Evolutionary conservation across 306 rosid species (phyloP).

Genomic region (Psophocarpus tetragonolobus): DNA sequence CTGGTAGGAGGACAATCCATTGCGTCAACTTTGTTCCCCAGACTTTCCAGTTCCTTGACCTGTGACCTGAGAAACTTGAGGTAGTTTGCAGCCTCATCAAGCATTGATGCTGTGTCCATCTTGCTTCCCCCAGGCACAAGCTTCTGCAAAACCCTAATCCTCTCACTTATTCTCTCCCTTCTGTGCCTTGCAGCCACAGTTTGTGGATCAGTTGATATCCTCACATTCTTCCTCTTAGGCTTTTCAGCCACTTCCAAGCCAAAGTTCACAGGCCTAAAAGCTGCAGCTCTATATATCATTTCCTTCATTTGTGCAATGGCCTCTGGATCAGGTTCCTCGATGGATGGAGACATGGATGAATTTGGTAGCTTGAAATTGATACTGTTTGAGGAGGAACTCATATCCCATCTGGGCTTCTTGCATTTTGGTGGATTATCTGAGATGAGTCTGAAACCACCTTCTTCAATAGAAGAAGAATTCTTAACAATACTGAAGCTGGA

Average conservation of each 20-base stretch:
- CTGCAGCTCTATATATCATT: conserved; percentile 91
- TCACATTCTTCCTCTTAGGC: conserved; percentile 90
- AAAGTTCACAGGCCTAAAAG: conserved; percentile 85
- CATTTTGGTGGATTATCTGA: conserved; percentile 50
- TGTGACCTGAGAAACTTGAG: conserved; percentile 88
- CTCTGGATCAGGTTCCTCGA: conserved; percentile 80
- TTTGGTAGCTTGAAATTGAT: conserved; percentile 78
- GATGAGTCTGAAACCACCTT: conserved; percentile 52
- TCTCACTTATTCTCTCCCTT: conserved; percentile 88
- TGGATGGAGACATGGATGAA: conserved; percentile 49
- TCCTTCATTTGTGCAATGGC: conserved; percentile 95
- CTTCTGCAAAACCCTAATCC: conserved; percentile 82
- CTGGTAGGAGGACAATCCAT: conserved; percentile 59
- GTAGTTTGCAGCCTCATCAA: conserved; percentile 94
- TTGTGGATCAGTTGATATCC: conserved; percentile 87
- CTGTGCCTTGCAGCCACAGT: conserved; percentile 96
- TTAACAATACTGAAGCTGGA: conserved; percentile 35
- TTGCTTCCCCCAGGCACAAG: conserved; percentile 96
- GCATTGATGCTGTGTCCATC: conserved; percentile 99
- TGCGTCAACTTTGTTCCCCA: conserved; percentile 70
- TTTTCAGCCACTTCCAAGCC: conserved; percentile 64
- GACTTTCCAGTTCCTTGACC: conserved; percentile 69
- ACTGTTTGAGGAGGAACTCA: conserved; percentile 56
- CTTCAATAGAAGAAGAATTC: conserved; percentile 41
- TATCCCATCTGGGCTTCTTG: conserved; percentile 70